Evolutionary conservation across 108 stramenopile species (phyloP), one percentile per base, ranked within the genome.

Genomic region (Cyclotella kingstonii): DNA sequence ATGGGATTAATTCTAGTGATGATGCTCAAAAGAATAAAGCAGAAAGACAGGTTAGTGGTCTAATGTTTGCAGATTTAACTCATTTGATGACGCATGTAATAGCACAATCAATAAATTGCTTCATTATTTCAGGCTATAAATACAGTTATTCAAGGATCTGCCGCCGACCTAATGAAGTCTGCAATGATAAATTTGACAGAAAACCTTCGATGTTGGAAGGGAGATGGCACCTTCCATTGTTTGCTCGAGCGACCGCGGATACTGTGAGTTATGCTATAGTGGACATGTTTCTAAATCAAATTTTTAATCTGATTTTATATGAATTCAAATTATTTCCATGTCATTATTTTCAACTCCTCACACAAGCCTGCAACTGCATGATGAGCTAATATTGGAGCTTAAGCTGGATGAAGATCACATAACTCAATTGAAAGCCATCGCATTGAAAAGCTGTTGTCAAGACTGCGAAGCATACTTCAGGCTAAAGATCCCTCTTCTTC

Each of bases 111-210:
- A 23, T 25, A n/a, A 6, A 36, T 17, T 17, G 0, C 17, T 30
- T 36, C 35, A 17, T 39, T 7, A 18, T 66, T 1, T 29, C 10
- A 50, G 66, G 79, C 84, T 19, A 73, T 85, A 38, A 85, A 85
- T 66, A 80, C 72, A 25, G 64, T 82, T 0, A 85, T 85, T 42
- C 84, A 85, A 48, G 84, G 84, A 30, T 73, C 68, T 55, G 79
- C 81, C 10, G 74, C 76, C 4, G 84, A 85, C 64, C 17, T 85
- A 23, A 85, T 82, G 71, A 85, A 85, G 39, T 41, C 64, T 38
- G 84, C 80, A 0, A 85, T 85, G 84, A 54, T 85, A 14, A 76
- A 66, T 17, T 59, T 78, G 46, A 21, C 66, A 5, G 25, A 52
- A 1, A 67, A 66, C 40, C 51, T 76, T 36, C 33, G 26, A 44